Evolutionary conservation across 2,329 filamentous ascomycete genomes (phyloP), one percentile per base, ranked within the genome.

Genomic region (Amauroascus niger): DNA sequence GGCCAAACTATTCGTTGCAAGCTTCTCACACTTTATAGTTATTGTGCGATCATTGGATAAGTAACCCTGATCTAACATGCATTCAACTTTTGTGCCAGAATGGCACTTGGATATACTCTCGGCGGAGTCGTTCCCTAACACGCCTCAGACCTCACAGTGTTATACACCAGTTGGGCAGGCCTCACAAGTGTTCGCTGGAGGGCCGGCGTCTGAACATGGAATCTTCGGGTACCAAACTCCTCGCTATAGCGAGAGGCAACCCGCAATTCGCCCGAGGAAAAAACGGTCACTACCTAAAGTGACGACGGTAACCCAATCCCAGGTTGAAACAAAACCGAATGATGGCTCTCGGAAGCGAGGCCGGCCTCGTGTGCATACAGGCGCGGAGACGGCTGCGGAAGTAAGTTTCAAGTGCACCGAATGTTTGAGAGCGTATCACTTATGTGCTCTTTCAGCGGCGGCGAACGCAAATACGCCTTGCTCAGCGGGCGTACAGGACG

Each of bases 401-500:
- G 87, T 88, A 71, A 79, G 84, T 82, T 11, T 39, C 41, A 32
- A 6, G 49, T 13, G 16, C 40, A 55, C 45, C 49, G 43, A 55
- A 59, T 48, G 14, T 35, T 49, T 16, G 9, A 24, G 44, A 8
- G 14, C 48, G 16, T 49, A n/a, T 33, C 43, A 47, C 45, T 55
- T 44, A 55, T 50, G 50, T 53, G 49, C 58, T 41, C 43, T 35
- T 43, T 28, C 59, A 87, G 86, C 84, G 88, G 57, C 84, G 88
- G 52, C 80, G 88, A 54, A 93, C 87, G 3, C 88, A 95, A 65
- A 93, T 95, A 59, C 82, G 89, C 26, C 78, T 91, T 53, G 89
- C 88, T 2, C 88, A 95, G 67, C 77, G 88, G 60, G 87, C 87
- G 1, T 95, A 95, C 64, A 81, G 89, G 8, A 81, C 86, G 63